phyloP scores from a whole-genome alignment of 345 rosid species.

The Mercurialis annua region DNA sequence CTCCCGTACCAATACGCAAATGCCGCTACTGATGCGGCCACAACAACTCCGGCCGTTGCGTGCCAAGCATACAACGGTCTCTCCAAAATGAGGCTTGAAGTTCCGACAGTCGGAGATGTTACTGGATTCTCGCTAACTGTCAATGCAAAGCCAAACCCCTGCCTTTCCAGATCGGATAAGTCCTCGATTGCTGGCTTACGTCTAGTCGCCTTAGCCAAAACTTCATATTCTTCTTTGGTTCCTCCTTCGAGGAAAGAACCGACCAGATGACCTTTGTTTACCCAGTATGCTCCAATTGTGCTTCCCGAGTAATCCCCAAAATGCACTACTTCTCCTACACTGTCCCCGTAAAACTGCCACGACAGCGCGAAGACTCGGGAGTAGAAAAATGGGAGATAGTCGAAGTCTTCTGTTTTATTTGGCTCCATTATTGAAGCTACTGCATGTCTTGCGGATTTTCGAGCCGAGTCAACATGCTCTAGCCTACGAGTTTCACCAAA shows the following conservation, averaged over 20 bases:
- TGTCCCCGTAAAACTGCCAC: constrained; percentile 97
- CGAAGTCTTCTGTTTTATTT: constrained; percentile 62
- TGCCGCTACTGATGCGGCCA: constrained; percentile 80
- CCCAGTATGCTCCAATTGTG: constrained; percentile 86
- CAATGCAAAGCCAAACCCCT: constrained; percentile 67
- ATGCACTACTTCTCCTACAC: constrained; percentile 72
- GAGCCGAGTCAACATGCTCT: constrained; percentile 91
- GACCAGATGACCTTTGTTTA: constrained; percentile 68
- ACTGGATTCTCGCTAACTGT: constrained; percentile 40
- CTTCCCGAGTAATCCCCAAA: constrained; percentile 72
- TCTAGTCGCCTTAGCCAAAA: constrained; percentile 65
- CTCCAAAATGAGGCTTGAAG: constrained; percentile 41
- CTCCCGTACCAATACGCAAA: constrained; percentile 91
- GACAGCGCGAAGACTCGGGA: constrained; percentile 81
- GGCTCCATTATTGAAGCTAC: constrained; percentile 76
- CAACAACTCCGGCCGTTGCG: constrained; percentile 63
- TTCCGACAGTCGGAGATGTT: constrained; percentile 23
- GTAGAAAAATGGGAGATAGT: constrained; percentile 91
- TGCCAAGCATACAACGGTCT: constrained; percentile 57
- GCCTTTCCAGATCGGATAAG: constrained; percentile 49
- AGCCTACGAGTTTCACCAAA: constrained; percentile 82
- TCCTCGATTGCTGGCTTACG: constrained; percentile 58
- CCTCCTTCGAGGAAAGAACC: constrained; percentile 98
- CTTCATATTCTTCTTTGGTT: constrained; percentile 83
- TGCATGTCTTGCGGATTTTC: constrained; percentile 78